Percentiles rank a stretch among this genome's conserved stretches.
phyloP scores from a whole-genome alignment of 352 stramenopile species.

The Phytophthora uliginosa region DNA sequence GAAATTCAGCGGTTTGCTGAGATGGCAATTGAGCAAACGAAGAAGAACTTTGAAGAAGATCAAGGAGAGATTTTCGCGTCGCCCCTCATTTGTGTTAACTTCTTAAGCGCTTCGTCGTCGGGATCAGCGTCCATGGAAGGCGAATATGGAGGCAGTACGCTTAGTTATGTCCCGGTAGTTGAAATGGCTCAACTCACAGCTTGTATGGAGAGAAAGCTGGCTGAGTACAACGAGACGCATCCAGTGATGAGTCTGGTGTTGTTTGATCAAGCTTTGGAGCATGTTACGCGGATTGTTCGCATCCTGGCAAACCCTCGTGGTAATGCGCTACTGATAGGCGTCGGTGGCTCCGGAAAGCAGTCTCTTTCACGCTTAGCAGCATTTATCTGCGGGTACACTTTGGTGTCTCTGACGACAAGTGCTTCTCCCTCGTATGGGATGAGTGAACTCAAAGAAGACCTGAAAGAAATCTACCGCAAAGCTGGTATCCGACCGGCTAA shows the following conservation, averaged over 20 bases:
- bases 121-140: conserved; percentile 13
- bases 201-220: conserved; percentile 73
- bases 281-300: conserved; percentile 90
- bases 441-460: conserved; percentile 87
- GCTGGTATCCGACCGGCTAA: conserved; percentile 87
- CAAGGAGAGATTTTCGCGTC: conserved; percentile 73
- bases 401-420: conserved; percentile 75
- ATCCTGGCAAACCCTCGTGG: conserved; percentile 83
- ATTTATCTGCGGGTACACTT: conserved; percentile 86
- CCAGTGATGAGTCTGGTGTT: conserved; percentile 95
- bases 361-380: conserved; percentile 90
- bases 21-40: conserved; percentile 87
- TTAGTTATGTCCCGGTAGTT: conserved; percentile 60
- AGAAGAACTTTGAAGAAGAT: conserved; percentile 91
- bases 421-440: conserved; percentile 72
- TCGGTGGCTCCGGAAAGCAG: conserved; percentile 91
- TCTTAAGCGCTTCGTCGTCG: conserved; percentile 38
- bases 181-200: conserved; percentile 65
- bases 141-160: conserved; percentile 18
- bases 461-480: conserved; percentile 92
- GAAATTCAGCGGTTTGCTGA: conserved; percentile 86
- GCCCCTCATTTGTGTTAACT: conserved; percentile 81
- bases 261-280: conserved; percentile 93
- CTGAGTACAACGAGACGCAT: conserved; percentile 94
- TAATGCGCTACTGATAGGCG: conserved; percentile 89